phyloP scores from a whole-genome alignment of 2,329 filamentous ascomycete genomes.

The Aspergillus sp. region DNA sequence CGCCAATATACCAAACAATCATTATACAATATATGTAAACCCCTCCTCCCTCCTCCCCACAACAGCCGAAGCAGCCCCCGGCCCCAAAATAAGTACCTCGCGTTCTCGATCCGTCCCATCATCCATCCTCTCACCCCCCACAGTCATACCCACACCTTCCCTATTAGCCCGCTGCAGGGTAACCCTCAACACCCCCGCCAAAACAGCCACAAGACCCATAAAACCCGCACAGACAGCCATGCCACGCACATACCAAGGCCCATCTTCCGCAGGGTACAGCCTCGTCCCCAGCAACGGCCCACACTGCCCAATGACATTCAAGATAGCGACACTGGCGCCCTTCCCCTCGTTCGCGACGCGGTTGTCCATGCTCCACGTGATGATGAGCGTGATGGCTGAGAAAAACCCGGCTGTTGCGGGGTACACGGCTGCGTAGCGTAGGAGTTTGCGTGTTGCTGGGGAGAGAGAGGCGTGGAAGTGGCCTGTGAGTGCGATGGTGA shows the following conservation, averaged over 20 bases:
- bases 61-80: slow-evolving; percentile 12
- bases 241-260: slow-evolving; percentile 61
- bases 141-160: slow-evolving; percentile 25
- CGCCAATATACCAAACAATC: no score
- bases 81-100: slow-evolving; percentile 27
- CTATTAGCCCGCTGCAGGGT: slow-evolving; percentile 55
- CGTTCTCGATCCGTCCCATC: slow-evolving; percentile 24
- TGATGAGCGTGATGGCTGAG: slow-evolving; percentile 76
- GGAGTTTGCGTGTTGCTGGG: slow-evolving; percentile 33
- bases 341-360: slow-evolving; percentile 68
- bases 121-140: slow-evolving; percentile 39
- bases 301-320: slow-evolving; percentile 80
- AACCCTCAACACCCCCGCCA: slow-evolving; percentile 57
- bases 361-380: slow-evolving; percentile 89
- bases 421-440: slow-evolving; percentile 72
- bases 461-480: slow-evolving; percentile 42
- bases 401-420: slow-evolving; percentile 81
- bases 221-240: slow-evolving; percentile 64
- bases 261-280: slow-evolving; percentile 60
- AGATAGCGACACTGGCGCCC: slow-evolving; percentile 73
- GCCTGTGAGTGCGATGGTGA: slow-evolving; percentile 59
- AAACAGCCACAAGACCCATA: slow-evolving; percentile 60
- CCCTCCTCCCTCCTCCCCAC: slow-evolving; percentile 17
- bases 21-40: slow-evolving; percentile 29
- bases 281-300: slow-evolving; percentile 70